phyloP scores from a whole-genome alignment of 2,329 filamentous ascomycete genomes.

The Colletotrichum sp. region DNA sequence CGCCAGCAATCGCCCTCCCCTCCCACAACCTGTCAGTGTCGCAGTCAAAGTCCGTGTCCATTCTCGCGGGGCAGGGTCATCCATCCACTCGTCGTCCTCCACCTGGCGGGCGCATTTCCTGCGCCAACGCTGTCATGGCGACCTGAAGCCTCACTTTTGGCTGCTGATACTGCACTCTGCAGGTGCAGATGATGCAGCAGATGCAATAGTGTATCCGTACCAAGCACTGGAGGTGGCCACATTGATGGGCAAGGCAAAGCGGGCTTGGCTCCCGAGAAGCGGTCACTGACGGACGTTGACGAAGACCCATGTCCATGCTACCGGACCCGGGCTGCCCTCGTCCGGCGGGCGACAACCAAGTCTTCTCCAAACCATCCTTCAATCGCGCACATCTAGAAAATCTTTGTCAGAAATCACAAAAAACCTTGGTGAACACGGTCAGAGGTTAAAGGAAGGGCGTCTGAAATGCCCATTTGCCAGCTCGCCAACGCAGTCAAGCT shows the following conservation, averaged over 20 bases:
- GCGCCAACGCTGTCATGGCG: background rate
- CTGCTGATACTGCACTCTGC: background rate
- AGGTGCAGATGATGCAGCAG: background rate
- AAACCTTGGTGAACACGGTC: background rate
- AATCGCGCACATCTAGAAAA: background rate
- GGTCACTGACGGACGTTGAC: background rate
- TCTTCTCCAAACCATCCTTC: background rate
- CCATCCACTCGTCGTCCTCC: background rate
- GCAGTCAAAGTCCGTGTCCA: background rate
- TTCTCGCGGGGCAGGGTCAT: background rate
- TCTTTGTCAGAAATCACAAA: conserved; percentile 21
- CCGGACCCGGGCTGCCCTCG: conserved; percentile 1
- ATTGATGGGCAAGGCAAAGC: background rate
- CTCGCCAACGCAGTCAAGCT: background rate
- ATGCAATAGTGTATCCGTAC: background rate
- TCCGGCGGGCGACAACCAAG: background rate
- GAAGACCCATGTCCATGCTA: conserved; percentile 14
- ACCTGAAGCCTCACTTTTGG: background rate
- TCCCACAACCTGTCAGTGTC: background rate
- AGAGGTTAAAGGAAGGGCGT: background rate
- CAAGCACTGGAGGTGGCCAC: background rate
- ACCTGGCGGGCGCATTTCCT: background rate
- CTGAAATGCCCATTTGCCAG: background rate
- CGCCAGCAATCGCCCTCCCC: background rate
- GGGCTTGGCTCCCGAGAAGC: background rate